These are phyloP conservation scores for Cinnamomum micranthum DNA, from an alignment of 164 flowering plant genomes.

Conservation along the genomic window DNA sequence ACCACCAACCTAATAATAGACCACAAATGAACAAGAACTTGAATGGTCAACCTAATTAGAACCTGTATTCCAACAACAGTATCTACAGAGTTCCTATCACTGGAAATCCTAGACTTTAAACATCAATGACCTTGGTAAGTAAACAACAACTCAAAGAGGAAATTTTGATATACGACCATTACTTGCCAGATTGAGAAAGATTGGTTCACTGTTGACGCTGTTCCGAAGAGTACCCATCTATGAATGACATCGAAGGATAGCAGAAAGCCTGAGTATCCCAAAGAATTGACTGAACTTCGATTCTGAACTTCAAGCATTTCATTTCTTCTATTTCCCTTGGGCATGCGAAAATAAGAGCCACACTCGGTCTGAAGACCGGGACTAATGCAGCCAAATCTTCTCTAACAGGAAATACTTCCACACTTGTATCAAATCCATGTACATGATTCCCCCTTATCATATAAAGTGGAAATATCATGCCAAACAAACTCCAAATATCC, in stretches of 20 bases:
- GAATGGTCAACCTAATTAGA: neutral
- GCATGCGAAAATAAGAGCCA: neutral
- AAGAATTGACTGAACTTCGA: neutral
- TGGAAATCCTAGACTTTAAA: slow-evolving; percentile 13
- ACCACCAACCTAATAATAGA: slow-evolving; percentile 2
- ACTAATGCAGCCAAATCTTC: neutral
- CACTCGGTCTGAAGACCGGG: neutral
- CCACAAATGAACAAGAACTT: slow-evolving; percentile 5
- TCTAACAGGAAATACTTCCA: neutral
- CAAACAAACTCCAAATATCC: slow-evolving; percentile 2
- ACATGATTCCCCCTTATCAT: neutral
- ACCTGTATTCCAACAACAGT: slow-evolving; percentile 25
- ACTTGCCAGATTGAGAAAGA: neutral
- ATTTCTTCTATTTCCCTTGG: neutral
- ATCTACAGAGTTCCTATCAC: slow-evolving; percentile 25
- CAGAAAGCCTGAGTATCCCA: neutral
- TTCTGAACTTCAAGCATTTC: neutral
- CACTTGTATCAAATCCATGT: no score
- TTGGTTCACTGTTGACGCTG: neutral
- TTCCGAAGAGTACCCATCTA: neutral
- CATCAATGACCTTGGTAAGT: neutral
- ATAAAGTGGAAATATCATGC: neutral
- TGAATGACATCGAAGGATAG: neutral
- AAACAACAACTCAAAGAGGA: neutral
- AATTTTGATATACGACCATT: no score